Evolutionary conservation across 108 stramenopile species (phyloP).

Genomic region (Fragilaria crotonensis): DNA sequence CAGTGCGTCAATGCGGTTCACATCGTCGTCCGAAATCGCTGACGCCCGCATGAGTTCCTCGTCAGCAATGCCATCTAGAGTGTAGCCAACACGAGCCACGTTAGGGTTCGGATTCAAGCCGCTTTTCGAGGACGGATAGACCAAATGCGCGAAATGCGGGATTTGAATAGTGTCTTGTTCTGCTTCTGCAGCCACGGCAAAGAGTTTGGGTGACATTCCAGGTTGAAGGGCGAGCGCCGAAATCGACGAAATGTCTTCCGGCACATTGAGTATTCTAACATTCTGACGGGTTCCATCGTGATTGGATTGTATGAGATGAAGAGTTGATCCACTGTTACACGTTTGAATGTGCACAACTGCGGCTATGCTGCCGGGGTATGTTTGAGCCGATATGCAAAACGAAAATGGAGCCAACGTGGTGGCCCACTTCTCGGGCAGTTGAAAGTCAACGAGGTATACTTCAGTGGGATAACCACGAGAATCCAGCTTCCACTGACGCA

Average conservation of each 20-base stretch:
- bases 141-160: slow-evolving; percentile 18
- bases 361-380: not conserved
- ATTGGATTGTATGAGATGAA: not conserved
- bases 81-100: not conserved
- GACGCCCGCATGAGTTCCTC: slow-evolving; percentile 11
- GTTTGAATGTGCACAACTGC: not conserved
- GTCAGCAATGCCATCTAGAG: slow-evolving; percentile 22
- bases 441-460: not conserved
- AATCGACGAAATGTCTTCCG: not conserved
- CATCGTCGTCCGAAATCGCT: slow-evolving; percentile 9
- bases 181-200: not conserved
- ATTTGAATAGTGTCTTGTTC: slow-evolving; percentile 9
- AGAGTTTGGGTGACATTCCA: not conserved
- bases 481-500: slow-evolving; percentile 30
- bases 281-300: not conserved
- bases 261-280: not conserved
- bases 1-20: slow-evolving; percentile 27
- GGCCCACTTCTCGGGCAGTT: not conserved
- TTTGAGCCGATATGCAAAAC: not conserved
- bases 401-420: not conserved
- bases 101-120: not conserved
- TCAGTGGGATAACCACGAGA: not conserved
- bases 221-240: not conserved
- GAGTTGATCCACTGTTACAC: not conserved
- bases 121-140: not conserved